Percentiles rank a stretch among this genome's conserved stretches.
Evolutionary conservation across 192 early-diverging fungal genomes (phyloP).

Genomic region (Chytriomyces confervae): DNA sequence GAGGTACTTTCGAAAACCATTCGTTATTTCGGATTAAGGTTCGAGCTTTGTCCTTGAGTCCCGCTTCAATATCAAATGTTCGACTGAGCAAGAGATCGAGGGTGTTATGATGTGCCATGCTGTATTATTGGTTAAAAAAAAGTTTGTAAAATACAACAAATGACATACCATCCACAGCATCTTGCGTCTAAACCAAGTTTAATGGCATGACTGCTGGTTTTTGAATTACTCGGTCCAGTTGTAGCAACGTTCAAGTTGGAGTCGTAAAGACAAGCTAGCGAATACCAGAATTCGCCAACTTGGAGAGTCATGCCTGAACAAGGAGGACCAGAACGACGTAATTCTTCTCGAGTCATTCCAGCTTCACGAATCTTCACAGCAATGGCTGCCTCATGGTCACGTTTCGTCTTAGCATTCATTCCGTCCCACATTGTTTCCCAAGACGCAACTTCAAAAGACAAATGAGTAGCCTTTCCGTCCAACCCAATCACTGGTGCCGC

Average conservation of each 20-base stretch:
- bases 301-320: too few relatives aligned
- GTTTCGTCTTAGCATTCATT: not conserved
- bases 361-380: not conserved
- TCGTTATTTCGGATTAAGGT: not conserved
- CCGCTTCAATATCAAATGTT: constrained; percentile 8
- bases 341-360: too few relatives aligned
- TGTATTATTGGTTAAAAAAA: not conserved
- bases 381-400: not conserved
- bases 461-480: not conserved
- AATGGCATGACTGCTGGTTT: not conserved
- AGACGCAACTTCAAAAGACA: not conserved
- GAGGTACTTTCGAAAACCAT: not conserved
- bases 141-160: not conserved
- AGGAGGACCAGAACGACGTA: too few relatives aligned
- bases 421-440: not conserved
- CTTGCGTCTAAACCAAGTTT: not conserved
- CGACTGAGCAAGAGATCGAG: not conserved
- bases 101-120: constrained; percentile 9
- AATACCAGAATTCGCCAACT: not conserved
- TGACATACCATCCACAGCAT: constrained; percentile 1
- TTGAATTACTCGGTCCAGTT: not conserved
- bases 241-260: not conserved
- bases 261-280: not conserved
- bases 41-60: too few relatives aligned
- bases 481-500: not conserved